Conservation (phyloP, 257 asterid species). For the Pogostemon cablin region DNA sequence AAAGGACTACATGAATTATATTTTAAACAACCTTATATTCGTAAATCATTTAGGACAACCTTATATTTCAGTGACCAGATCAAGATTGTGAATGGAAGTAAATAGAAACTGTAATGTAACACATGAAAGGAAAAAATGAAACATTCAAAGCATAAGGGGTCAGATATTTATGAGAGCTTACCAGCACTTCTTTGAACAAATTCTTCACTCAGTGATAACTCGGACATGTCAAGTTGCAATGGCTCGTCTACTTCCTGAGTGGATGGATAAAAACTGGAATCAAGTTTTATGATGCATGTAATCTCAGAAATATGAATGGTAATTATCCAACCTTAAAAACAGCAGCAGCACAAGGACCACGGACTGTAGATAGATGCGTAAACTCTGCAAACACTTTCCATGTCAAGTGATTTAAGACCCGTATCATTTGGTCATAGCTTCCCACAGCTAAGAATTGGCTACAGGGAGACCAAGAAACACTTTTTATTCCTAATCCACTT, state of each 20-base stretch:
- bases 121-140: constrained; percentile 13
- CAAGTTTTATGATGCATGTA: constrained; percentile 2
- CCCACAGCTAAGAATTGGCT: constrained; percentile 97
- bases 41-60: background rate
- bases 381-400: constrained; percentile 99
- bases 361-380: constrained; percentile 72
- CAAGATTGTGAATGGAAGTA: background rate
- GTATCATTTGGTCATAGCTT: constrained; percentile 96
- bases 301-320: constrained; percentile 25
- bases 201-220: constrained; percentile 70
- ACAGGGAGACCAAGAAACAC: constrained; percentile 96
- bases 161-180: constrained; percentile 39
- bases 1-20: background rate
- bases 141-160: background rate
- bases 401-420: constrained; percentile 96
- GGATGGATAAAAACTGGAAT: constrained; percentile 18
- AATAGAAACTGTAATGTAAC: background rate
- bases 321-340: constrained; percentile 70
- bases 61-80: background rate
- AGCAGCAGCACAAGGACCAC: constrained; percentile 95
- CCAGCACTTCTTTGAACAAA: constrained; percentile 64
- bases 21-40: background rate
- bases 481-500: constrained; percentile 96
- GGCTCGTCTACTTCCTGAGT: constrained; percentile 96
- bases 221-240: constrained; percentile 86